Percentiles rank a stretch among this genome's conserved stretches.
phyloP scores from a whole-genome alignment of 2,329 filamentous ascomycete genomes.

The Sporothrix schenckii region DNA sequence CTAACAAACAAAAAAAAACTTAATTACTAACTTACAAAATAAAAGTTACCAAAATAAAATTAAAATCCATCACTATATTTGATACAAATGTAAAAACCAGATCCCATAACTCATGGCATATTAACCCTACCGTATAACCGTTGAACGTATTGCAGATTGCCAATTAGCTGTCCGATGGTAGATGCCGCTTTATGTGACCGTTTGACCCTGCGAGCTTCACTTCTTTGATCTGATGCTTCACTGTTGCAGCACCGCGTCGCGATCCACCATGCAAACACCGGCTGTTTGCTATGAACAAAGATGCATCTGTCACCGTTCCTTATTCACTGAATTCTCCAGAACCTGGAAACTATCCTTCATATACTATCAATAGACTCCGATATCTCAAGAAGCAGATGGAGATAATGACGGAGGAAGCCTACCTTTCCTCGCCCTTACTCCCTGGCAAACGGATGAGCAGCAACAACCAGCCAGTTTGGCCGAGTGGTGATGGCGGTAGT shows the following conservation, averaged over 20 bases:
- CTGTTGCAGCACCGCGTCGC: neutral
- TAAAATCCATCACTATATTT: neutral
- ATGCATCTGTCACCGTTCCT: neutral
- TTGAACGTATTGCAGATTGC: no score
- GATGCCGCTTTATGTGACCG: neutral
- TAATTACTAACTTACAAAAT: no score
- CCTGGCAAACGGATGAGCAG: constrained; percentile 17
- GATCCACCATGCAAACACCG: constrained; percentile 6
- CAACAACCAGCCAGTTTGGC: constrained; percentile 35
- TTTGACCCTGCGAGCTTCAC: neutral
- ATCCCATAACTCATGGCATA: no score
- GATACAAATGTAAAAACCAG: no score
- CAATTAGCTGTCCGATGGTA: no score
- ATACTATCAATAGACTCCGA: constrained; percentile 17
- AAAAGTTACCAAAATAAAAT: neutral
- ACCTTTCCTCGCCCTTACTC: neutral
- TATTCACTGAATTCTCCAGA: neutral
- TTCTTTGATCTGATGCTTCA: neutral
- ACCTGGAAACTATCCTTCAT: constrained; percentile 12
- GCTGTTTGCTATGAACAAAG: constrained; percentile 13
- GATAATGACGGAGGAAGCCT: neutral
- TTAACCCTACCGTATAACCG: no score
- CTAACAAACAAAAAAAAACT: neutral
- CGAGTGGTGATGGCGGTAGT: constrained; percentile 37
- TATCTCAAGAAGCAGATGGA: constrained; percentile 24